Evolutionary conservation across 2,329 filamentous ascomycete genomes (phyloP).

Genomic region (Pseudopithomyces maydicus): DNA sequence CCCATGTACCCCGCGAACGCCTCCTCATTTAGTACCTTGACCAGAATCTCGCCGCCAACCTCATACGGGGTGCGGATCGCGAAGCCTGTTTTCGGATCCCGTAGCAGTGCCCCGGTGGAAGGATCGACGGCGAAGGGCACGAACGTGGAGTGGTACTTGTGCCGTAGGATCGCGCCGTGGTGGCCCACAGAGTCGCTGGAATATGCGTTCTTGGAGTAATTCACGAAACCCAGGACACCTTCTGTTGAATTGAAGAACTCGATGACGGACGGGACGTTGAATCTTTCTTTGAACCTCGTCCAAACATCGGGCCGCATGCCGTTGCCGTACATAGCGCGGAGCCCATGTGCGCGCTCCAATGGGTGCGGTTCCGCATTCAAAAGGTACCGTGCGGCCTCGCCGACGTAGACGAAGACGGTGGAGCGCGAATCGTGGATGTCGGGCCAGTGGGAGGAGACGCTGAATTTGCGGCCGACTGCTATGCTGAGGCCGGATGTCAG

Average conservation of each 20-base stretch:
- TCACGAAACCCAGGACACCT: slow-evolving; percentile 66
- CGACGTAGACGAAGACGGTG: slow-evolving; percentile 76
- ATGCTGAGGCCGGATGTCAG: slow-evolving; percentile 51
- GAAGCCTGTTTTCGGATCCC: slow-evolving; percentile 70
- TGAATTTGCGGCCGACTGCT: slow-evolving; percentile 69
- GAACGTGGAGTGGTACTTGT: slow-evolving; percentile 57
- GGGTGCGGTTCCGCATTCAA: slow-evolving; percentile 68
- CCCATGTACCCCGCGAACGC: slow-evolving; percentile 68
- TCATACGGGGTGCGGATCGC: slow-evolving; percentile 66
- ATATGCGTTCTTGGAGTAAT: slow-evolving; percentile 58
- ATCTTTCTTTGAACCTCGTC: slow-evolving; percentile 65
- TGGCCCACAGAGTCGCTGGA: slow-evolving; percentile 67
- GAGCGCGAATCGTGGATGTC: slow-evolving; percentile 70
- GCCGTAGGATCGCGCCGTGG: slow-evolving; percentile 66
- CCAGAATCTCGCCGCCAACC: slow-evolving; percentile 73
- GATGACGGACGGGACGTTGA: slow-evolving; percentile 64
- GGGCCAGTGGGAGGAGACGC: slow-evolving; percentile 70
- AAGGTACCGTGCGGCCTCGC: slow-evolving; percentile 75
- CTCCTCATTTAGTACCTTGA: slow-evolving; percentile 57
- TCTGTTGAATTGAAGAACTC: slow-evolving; percentile 82
- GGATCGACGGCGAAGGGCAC: slow-evolving; percentile 71
- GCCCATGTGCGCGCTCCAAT: slow-evolving; percentile 61
- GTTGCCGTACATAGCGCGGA: slow-evolving; percentile 67
- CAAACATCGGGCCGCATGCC: slow-evolving; percentile 72
- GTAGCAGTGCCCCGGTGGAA: slow-evolving; percentile 67